phyloP scores from a whole-genome alignment of 352 stramenopile genomes.

The Phytopythium boreale region DNA sequence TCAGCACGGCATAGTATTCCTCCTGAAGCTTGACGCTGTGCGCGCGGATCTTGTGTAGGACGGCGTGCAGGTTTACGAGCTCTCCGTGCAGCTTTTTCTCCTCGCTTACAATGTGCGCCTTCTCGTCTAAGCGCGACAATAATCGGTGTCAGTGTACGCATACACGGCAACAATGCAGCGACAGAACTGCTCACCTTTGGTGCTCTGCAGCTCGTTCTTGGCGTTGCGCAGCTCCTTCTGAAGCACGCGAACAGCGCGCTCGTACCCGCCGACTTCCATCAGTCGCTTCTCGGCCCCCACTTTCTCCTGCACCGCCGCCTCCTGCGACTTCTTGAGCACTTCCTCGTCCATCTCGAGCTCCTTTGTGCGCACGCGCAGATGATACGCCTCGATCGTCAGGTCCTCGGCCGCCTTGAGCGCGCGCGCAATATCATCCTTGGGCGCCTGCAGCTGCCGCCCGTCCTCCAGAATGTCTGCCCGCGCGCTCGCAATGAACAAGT shows the following conservation, averaged over 20 bases:
- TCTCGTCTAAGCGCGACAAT: constrained; percentile 36
- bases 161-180: not conserved
- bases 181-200: constrained; percentile 25
- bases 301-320: constrained; percentile 47
- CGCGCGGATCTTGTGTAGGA: constrained; percentile 27
- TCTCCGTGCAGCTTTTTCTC: constrained; percentile 56
- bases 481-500: constrained; percentile 36
- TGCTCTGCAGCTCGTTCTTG: constrained; percentile 50
- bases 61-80: constrained; percentile 33
- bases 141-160: not conserved
- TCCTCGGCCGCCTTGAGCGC: constrained; percentile 43
- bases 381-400: constrained; percentile 46
- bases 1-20: constrained; percentile 41
- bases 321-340: constrained; percentile 38
- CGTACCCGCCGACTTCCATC: constrained; percentile 60
- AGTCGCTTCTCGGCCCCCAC: constrained; percentile 56
- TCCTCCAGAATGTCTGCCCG: constrained; percentile 32
- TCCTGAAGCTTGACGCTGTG: constrained; percentile 46
- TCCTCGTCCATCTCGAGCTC: constrained; percentile 64
- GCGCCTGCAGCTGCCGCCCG: constrained; percentile 34
- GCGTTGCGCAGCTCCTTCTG: constrained; percentile 48
- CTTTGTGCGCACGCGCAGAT: constrained; percentile 46
- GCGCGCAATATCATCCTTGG: constrained; percentile 28
- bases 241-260: constrained; percentile 50
- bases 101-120: constrained; percentile 36